These are phyloP conservation scores for Firmiana major DNA, from an alignment of 345 rosid genomes.

Conservation along the genomic window DNA sequence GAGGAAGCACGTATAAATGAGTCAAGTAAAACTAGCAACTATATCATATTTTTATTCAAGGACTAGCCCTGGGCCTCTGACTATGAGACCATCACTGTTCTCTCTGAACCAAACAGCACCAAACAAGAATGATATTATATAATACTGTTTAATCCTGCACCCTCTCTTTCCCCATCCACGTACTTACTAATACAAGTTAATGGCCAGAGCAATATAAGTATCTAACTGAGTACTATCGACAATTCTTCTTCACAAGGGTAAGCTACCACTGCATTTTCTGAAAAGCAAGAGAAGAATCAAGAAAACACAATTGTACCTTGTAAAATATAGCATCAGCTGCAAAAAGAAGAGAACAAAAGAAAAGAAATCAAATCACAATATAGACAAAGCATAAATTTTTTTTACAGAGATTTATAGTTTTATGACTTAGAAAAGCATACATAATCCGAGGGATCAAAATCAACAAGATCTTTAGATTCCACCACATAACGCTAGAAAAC, in stretches of 20 bases:
- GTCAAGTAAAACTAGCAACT: constrained; percentile 1
- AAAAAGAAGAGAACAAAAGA: constrained; percentile 26
- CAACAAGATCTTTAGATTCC: not conserved
- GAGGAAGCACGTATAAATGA: not conserved
- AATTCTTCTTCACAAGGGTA: not conserved
- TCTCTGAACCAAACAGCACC: not conserved
- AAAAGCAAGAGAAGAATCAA: constrained; percentile 14
- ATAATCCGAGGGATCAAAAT: constrained; percentile 7
- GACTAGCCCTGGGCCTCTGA: not conserved
- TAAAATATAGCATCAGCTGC: constrained; percentile 68
- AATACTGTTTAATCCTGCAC: not conserved
- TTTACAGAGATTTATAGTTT: not conserved
- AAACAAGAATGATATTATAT: not conserved
- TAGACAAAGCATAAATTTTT: not conserved
- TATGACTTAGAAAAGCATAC: constrained; percentile 6
- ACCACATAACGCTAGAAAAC: not conserved
- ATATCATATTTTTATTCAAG: not conserved
- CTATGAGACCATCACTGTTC: not conserved
- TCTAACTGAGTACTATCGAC: not conserved
- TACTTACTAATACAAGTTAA: not conserved
- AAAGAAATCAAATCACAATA: constrained; percentile 15
- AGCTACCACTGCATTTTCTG: not conserved
- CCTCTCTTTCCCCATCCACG: not conserved
- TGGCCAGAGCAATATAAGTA: not conserved
- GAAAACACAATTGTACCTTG: constrained; percentile 49